Percentiles rank a stretch among this genome's conserved stretches.
These are phyloP conservation scores for Tylopilus rubrobrunneus DNA, from an alignment of 768 basidiomycete species.

Conservation along the genomic window DNA sequence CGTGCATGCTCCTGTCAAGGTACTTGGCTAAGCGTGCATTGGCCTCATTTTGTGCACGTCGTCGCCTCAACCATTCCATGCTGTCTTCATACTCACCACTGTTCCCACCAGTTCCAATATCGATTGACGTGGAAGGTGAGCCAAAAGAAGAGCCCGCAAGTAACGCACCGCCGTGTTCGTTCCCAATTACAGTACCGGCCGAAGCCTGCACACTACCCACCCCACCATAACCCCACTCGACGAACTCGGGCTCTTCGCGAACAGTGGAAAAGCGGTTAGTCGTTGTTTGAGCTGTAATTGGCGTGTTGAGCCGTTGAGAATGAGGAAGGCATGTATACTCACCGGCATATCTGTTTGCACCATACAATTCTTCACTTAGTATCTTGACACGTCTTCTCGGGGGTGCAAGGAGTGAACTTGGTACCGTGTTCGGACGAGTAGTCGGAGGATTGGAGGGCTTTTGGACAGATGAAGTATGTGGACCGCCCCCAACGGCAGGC, in stretches of 20 bases:
- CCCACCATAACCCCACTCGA: conserved; percentile 90
- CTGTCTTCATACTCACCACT: conserved; percentile 53
- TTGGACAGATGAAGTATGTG: conserved; percentile 18
- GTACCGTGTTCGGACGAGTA: conserved; percentile 10
- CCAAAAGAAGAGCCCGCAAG: conserved; percentile 9
- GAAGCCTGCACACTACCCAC: conserved; percentile 57
- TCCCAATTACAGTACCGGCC: conserved; percentile 24
- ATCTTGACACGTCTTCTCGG: conserved; percentile 47
- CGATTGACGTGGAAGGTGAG: conserved; percentile 14
- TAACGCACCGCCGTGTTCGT: conserved; percentile 24
- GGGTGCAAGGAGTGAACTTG: background rate
- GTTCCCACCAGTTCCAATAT: conserved; percentile 23
- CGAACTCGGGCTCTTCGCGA: conserved; percentile 71
- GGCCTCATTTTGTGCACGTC: conserved; percentile 58
- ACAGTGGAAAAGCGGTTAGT: conserved; percentile 62
- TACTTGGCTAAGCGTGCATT: conserved; percentile 21
- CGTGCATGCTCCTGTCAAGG: conserved; percentile 7
- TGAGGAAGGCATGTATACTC: background rate
- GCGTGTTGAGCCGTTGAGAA: background rate
- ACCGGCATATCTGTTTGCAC: conserved; percentile 39
- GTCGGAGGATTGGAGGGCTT: background rate
- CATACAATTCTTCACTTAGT: conserved; percentile 86
- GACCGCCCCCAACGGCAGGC: conserved; percentile 29
- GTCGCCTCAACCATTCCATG: conserved; percentile 73
- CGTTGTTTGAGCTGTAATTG: conserved; percentile 26